phyloP scores from a whole-genome alignment of 1,139 yeast species.

The Blastobotrys ciferrii region DNA sequence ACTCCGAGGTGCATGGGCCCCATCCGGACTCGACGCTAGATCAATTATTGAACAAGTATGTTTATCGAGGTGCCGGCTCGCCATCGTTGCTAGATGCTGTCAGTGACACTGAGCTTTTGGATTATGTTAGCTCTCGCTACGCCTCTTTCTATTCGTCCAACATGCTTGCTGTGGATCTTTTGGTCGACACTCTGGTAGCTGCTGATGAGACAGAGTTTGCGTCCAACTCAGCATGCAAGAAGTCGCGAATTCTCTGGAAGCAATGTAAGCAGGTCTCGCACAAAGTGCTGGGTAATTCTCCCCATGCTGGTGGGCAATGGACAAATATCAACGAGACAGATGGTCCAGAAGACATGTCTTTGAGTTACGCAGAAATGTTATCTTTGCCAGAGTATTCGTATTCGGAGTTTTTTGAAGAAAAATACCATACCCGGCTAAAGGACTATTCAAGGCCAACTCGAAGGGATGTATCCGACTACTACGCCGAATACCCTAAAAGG shows the following conservation, averaged over 20 bases:
- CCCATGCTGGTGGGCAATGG: constrained; percentile 40
- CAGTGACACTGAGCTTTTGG: constrained; percentile 21
- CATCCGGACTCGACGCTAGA: constrained; percentile 36
- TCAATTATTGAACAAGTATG: constrained; percentile 23
- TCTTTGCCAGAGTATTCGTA: constrained; percentile 37
- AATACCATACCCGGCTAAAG: constrained; percentile 20
- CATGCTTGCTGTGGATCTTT: constrained; percentile 31
- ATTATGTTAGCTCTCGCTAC: constrained; percentile 24
- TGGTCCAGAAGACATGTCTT: constrained; percentile 25
- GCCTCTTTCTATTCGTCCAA: constrained; percentile 30
- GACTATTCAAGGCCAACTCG: constrained; percentile 35
- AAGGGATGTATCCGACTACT: constrained; percentile 33
- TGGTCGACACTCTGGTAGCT: constrained; percentile 34
- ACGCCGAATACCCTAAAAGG: constrained; percentile 29
- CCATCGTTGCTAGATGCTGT: constrained; percentile 28
- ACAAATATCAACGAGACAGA: constrained; percentile 24
- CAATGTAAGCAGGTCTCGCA: constrained; percentile 21
- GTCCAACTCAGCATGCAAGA: constrained; percentile 23
- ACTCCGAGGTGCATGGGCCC: constrained; percentile 29
- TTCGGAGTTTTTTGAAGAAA: constrained; percentile 25
- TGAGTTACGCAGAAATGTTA: constrained; percentile 39
- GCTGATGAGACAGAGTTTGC: constrained; percentile 32
- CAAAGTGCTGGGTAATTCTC: constrained; percentile 31
- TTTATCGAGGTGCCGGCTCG: not conserved
- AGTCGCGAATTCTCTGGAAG: constrained; percentile 32